Evolutionary conservation across 2,329 filamentous ascomycete species (phyloP), one percentile per base, ranked within the genome.

Genomic region (Phialophora chinensis): DNA sequence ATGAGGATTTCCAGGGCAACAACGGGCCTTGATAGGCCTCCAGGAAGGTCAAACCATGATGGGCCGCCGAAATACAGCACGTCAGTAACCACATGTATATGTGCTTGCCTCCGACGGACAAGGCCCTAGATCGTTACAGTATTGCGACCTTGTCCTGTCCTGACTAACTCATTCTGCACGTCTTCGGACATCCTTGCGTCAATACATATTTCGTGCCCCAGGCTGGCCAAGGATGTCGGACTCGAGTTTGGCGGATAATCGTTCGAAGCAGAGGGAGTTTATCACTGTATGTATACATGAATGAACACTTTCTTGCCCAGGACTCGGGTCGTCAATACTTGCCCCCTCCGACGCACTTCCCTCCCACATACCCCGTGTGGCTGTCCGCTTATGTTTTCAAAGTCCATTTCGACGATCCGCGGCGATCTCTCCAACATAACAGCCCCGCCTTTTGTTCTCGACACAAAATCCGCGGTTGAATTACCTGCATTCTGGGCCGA

Each of bases 401-500:
- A 82, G 74, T 92, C 90, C 56, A 91, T 93, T 75, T 89, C 90
- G 61, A 91, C 89, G 3, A 94, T 93, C 82, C 91, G 90, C 75
- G 91, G 91, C 74, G 91, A 94, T 78, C 85, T 93, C 66, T 90
- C 91, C 38, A 92, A 90, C 67, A 82, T 94, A 74, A 93, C 91
- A 42, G 91, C 91, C 47, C 91, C 91, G 62, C 91, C 91, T 20
- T 94, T 93, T 75, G 92, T 94, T 73, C 87, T 94, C 62, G 92
- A 90, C 49, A 87, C 88, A 44, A 91, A 89, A 72, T 92, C 90
- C 69, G 82, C 93, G 68, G 90, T 90, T 73, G 91, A 94, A 77
- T 93, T 91, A 81, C 91, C 90, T 69, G 87, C 90, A 60, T 93
- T 93, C 81, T 94, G 91, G 91, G 89, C 88, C 69, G 91, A 92